Conservation (phyloP, 495 filamentous ascomycete genomes). For the Melanomma pulvis-pyrius region DNA sequence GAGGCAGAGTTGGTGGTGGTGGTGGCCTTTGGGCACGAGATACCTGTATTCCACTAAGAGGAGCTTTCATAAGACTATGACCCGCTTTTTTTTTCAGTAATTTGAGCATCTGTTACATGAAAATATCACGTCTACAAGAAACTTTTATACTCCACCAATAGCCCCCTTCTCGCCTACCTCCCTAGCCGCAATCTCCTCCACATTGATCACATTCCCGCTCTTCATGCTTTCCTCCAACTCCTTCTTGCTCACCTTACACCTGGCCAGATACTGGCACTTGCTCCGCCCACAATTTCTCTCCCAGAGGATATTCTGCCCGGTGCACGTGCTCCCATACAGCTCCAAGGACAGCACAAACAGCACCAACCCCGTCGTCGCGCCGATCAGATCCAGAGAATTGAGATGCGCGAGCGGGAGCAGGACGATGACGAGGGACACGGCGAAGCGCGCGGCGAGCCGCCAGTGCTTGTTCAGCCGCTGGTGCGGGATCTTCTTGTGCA, state of each 20-base stretch:
- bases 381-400: conserved; percentile 54
- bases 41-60: too few species aligned
- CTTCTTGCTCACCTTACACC: conserved; percentile 44
- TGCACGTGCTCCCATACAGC: conserved; percentile 53
- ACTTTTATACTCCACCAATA: background rate
- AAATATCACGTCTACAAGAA: too few species aligned
- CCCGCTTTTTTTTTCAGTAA: too few species aligned
- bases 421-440: conserved; percentile 52
- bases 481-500: conserved; percentile 48
- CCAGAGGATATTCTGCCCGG: conserved; percentile 49
- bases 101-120: too few species aligned
- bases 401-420: conserved; percentile 53
- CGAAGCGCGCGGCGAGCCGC: conserved; percentile 53
- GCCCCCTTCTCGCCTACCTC: conserved; percentile 35
- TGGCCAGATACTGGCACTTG: conserved; percentile 45
- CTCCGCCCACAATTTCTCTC: conserved; percentile 26
- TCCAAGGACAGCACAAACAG: conserved; percentile 55
- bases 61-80: too few species aligned
- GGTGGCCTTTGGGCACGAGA: too few species aligned
- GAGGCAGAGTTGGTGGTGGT: too few species aligned
- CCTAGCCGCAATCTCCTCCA: conserved; percentile 46
- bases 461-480: conserved; percentile 52
- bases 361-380: conserved; percentile 53
- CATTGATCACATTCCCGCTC: conserved; percentile 43
- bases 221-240: conserved; percentile 45